Percentiles rank a stretch among this genome's conserved stretches.
Evolutionary conservation across 176 grass and related monocot genomes (phyloP).

Genomic region (Hordeum marinum): DNA sequence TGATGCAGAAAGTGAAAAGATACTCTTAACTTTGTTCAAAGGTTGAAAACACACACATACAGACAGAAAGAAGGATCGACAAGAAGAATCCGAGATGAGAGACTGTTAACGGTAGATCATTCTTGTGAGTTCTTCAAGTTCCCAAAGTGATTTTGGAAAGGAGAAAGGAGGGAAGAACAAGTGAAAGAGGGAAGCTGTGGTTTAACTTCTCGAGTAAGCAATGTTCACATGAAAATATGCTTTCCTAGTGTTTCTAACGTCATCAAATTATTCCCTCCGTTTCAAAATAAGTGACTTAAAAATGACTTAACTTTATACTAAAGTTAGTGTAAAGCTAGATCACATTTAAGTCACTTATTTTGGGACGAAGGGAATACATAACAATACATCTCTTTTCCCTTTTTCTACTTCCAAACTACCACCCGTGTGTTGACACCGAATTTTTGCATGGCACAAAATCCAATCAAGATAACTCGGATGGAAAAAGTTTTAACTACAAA

Average conservation of each 20-base stretch:
- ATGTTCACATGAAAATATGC: not conserved
- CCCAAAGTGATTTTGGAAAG: constrained; percentile 13
- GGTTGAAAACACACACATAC: not conserved
- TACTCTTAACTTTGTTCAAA: constrained; percentile 20
- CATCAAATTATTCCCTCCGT: too few species aligned
- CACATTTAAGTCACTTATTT: too few species aligned
- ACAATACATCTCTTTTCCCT: not conserved
- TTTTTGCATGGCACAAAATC: too few species aligned
- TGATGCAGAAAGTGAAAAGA: not conserved
- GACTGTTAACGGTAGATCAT: not conserved
- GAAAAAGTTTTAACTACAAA: too few species aligned
- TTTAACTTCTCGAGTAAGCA: not conserved
- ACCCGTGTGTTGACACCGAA: too few species aligned
- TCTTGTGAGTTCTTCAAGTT: constrained; percentile 1
- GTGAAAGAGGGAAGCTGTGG: not conserved
- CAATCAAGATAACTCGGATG: too few species aligned
- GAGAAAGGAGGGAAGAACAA: not conserved
- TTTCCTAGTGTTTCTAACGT: not conserved
- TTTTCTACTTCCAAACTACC: not conserved
- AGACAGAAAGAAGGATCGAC: not conserved
- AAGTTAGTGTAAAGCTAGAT: too few species aligned
- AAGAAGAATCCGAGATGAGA: constrained; percentile 13
- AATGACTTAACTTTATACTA: too few species aligned
- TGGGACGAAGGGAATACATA: too few species aligned
- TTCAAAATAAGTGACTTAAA: too few species aligned